Evolutionary conservation across 768 basidiomycete species (phyloP).

Genomic region (Dioszegia crocea): DNA sequence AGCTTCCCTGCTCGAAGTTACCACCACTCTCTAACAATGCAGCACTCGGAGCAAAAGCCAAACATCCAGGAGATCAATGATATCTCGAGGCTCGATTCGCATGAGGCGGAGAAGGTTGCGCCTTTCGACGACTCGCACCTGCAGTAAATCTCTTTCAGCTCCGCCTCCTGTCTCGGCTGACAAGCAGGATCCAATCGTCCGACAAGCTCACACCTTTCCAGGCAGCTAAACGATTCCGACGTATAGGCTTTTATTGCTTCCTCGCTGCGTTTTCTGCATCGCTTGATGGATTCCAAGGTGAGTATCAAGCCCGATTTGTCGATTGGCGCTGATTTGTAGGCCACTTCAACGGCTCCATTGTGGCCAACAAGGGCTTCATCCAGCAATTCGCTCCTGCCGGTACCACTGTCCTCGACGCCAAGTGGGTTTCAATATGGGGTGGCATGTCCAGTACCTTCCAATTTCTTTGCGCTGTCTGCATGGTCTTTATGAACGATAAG

Average conservation of each 20-base stretch:
- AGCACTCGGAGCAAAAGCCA: no score
- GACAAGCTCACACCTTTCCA: neutral
- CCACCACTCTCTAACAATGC: no score
- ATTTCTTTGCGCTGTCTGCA: neutral
- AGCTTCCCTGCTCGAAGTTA: no score
- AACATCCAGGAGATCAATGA: no score
- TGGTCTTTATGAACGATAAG: neutral
- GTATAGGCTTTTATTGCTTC: neutral
- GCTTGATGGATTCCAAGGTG: conserved; percentile 9
- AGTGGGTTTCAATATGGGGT: conserved; percentile 17
- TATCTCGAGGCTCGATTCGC: no score
- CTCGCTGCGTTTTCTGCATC: conserved; percentile 10
- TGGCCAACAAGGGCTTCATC: conserved; percentile 20
- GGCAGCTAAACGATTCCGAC: neutral
- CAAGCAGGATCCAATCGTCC: neutral
- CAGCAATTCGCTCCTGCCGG: conserved; percentile 7
- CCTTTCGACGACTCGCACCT: neutral
- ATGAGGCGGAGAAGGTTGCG: neutral
- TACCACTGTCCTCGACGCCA: conserved; percentile 1
- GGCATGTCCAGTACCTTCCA: neutral
- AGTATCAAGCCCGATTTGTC: no score
- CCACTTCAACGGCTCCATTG: conserved; percentile 18
- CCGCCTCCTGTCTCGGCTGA: no score
- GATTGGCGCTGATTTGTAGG: no score
- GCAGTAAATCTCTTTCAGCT: no score